phyloP scores from a whole-genome alignment of 805 yeast genomes.

The Yarrowia sp. region DNA sequence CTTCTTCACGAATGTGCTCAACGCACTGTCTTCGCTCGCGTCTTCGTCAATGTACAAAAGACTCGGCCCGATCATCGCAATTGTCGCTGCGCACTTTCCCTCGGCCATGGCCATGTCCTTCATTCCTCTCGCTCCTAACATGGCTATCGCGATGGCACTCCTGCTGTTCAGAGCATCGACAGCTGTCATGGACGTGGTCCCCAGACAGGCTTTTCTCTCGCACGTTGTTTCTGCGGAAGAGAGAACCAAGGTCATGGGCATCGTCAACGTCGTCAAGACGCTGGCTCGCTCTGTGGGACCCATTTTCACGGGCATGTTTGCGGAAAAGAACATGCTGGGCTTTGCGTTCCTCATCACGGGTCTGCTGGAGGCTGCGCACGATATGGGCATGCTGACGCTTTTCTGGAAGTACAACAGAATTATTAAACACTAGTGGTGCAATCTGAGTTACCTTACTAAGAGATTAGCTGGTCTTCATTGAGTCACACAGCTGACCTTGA shows the following conservation, averaged over 20 bases:
- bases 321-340: slow-evolving; percentile 42
- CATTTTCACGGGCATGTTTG: slow-evolving; percentile 69
- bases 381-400: slow-evolving; percentile 30
- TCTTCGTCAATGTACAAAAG: slow-evolving; percentile 66
- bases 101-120: slow-evolving; percentile 62
- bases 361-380: slow-evolving; percentile 37
- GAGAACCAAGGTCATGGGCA: slow-evolving; percentile 74
- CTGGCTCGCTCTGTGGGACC: slow-evolving; percentile 84
- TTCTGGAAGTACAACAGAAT: slow-evolving; percentile 25
- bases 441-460: too few relatives aligned
- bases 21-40: slow-evolving; percentile 69
- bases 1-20: slow-evolving; percentile 58
- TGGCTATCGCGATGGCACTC: slow-evolving; percentile 49
- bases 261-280: slow-evolving; percentile 83
- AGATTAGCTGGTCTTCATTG: too few relatives aligned
- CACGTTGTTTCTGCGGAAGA: slow-evolving; percentile 61
- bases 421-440: not conserved
- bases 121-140: slow-evolving; percentile 48
- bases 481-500: too few relatives aligned
- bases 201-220: slow-evolving; percentile 77
- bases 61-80: slow-evolving; percentile 78
- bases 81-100: slow-evolving; percentile 71
- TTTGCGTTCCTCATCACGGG: slow-evolving; percentile 40
- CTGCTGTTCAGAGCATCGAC: slow-evolving; percentile 59
- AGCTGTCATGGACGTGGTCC: slow-evolving; percentile 86